Evolutionary conservation across 1,139 yeast genomes (phyloP).

Genomic region (Pichia sp.): DNA sequence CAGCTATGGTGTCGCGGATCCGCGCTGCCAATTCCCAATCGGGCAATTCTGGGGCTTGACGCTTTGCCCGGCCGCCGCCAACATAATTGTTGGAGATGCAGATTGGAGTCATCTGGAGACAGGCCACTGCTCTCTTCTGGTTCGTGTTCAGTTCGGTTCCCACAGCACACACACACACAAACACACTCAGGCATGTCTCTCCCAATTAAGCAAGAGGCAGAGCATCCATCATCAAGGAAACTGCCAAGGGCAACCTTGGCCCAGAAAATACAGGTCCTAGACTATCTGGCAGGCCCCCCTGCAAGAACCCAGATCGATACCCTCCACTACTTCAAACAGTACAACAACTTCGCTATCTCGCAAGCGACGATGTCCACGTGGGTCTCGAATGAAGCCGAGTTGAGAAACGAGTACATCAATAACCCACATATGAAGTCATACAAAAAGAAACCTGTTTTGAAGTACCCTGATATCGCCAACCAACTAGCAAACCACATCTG

Average conservation of each 20-base stretch:
- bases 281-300: constrained; percentile 32
- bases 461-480: constrained; percentile 32
- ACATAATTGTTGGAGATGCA: too few species aligned
- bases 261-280: constrained; percentile 33
- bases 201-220: too few species aligned
- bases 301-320: constrained; percentile 27
- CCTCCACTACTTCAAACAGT: constrained; percentile 24
- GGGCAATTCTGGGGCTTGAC: background rate
- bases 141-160: too few species aligned
- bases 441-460: constrained; percentile 31
- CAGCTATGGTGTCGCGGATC: too few species aligned
- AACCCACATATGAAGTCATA: constrained; percentile 30
- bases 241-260: constrained; percentile 32
- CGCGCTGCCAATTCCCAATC: background rate
- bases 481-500: constrained; percentile 31
- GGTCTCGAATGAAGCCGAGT: constrained; percentile 25
- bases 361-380: constrained; percentile 35
- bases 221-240: too few species aligned
- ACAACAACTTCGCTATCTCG: constrained; percentile 30
- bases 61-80: background rate
- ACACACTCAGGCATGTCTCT: too few species aligned
- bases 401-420: constrained; percentile 24
- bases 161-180: too few species aligned
- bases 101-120: too few species aligned
- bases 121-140: too few species aligned